Percentiles rank a stretch among this genome's conserved stretches.
phyloP scores from a whole-genome alignment of 768 basidiomycete species.

The Dioszegia hungarica region DNA sequence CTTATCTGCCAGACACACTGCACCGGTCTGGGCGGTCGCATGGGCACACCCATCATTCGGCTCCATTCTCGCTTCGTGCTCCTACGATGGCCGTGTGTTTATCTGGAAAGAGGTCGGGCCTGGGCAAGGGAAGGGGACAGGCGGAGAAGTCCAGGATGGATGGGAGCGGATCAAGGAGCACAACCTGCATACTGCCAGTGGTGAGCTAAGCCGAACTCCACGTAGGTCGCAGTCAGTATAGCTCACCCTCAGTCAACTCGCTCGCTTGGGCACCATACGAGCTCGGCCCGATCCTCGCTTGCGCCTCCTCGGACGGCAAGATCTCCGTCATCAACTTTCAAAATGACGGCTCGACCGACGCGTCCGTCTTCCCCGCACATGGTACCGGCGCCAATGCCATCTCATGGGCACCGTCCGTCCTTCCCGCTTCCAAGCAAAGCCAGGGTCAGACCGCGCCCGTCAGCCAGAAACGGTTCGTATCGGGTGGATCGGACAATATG shows the following conservation, averaged over 20 bases:
- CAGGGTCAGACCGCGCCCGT: conserved; percentile 48
- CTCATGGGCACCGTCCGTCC: conserved; percentile 90
- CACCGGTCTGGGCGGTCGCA: conserved; percentile 95
- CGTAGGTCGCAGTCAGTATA: too few relatives aligned
- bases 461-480: conserved; percentile 84
- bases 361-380: conserved; percentile 90
- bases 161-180: conserved; percentile 98
- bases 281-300: conserved; percentile 90
- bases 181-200: conserved; percentile 85
- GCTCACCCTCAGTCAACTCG: conserved; percentile 73
- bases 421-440: conserved; percentile 54
- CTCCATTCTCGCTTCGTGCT: conserved; percentile 93
- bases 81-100: conserved; percentile 95
- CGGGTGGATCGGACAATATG: conserved; percentile 92
- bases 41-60: conserved; percentile 99
- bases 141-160: conserved; percentile 52
- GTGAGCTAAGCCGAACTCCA: conserved; percentile 58
- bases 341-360: conserved; percentile 95
- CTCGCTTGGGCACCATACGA: conserved; percentile 99
- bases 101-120: conserved; percentile 80
- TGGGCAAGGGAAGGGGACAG: conserved; percentile 31
- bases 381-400: conserved; percentile 95
- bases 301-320: conserved; percentile 94
- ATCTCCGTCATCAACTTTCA: conserved; percentile 95
- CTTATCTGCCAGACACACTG: conserved; percentile 66